phyloP scores from a whole-genome alignment of 371 early-diverging fungal genomes.

The Actinomortierella ambigua region DNA sequence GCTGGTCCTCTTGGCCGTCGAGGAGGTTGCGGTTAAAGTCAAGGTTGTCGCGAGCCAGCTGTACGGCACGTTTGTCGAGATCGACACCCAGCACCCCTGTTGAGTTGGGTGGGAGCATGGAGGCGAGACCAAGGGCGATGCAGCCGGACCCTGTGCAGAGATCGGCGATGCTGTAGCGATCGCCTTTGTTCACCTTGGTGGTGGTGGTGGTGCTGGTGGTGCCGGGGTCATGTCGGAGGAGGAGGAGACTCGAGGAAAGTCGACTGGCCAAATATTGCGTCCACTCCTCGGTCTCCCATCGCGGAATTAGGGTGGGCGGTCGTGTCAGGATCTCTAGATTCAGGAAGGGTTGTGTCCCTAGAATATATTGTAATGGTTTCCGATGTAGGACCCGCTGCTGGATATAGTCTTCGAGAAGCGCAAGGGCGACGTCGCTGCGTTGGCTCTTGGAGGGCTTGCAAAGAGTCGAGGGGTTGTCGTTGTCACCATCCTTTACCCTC shows the following conservation, averaged over 20 bases:
- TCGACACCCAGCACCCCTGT: conserved; percentile 54
- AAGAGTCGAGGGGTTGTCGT: no score
- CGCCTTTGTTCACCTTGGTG: background rate
- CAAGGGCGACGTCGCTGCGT: no score
- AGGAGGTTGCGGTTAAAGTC: conserved; percentile 13
- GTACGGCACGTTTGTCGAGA: conserved; percentile 46
- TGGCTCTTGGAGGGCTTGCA: no score
- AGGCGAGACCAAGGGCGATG: conserved; percentile 78
- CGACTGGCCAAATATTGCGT: conserved; percentile 54
- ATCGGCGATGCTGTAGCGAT: conserved; percentile 75
- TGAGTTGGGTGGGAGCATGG: conserved; percentile 52
- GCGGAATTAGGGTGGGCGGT: conserved; percentile 85
- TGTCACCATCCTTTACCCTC: no score
- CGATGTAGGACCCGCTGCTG: conserved; percentile 57
- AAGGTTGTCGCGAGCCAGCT: conserved; percentile 49
- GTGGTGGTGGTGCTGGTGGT: conserved; percentile 3
- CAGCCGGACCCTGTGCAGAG: conserved; percentile 91
- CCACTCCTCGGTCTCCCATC: conserved; percentile 96
- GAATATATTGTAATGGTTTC: conserved; percentile 89
- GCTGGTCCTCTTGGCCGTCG: conserved; percentile 27
- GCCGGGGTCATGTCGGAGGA: conserved; percentile 2
- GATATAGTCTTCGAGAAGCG: conserved; percentile 45
- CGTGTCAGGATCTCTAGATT: conserved; percentile 73
- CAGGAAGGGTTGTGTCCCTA: conserved; percentile 85
- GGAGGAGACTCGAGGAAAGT: conserved; percentile 38